These are phyloP conservation scores for Neurospora sp. DNA, from an alignment of 2,329 filamentous ascomycete genomes.

Conservation along the genomic window DNA sequence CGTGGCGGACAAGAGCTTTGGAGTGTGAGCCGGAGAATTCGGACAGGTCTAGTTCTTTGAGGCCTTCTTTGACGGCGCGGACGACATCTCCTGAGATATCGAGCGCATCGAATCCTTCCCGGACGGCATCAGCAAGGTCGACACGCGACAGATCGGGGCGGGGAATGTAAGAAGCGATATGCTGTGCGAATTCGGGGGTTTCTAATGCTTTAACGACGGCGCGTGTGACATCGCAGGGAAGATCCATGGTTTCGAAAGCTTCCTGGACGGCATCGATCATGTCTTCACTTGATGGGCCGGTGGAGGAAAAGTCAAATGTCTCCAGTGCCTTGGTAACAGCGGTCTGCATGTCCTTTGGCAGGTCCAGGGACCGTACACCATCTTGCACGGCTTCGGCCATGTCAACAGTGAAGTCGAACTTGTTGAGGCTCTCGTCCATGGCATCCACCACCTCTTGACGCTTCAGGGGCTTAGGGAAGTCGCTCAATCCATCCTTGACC, in stretches of 20 bases:
- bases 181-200: constrained; percentile 16
- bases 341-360: constrained; percentile 9
- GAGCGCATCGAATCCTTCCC: constrained; percentile 9
- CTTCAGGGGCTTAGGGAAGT: constrained; percentile 27
- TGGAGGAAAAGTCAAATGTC: constrained; percentile 17
- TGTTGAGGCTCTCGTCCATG: constrained; percentile 15
- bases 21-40: background rate
- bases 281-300: constrained; percentile 11
- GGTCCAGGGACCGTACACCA: constrained; percentile 18
- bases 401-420: constrained; percentile 16
- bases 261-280: constrained; percentile 18
- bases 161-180: constrained; percentile 9
- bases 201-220: constrained; percentile 14
- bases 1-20: constrained; percentile 2
- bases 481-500: constrained; percentile 48
- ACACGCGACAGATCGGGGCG: constrained; percentile 10
- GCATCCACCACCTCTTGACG: constrained; percentile 17
- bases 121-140: constrained; percentile 16
- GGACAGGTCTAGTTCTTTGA: constrained; percentile 25
- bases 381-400: constrained; percentile 17
- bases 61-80: constrained; percentile 15
- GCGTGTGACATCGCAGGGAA: constrained; percentile 11
- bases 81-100: constrained; percentile 12
- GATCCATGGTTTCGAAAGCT: constrained; percentile 15
- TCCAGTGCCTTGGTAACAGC: constrained; percentile 17